Conservation (phyloP, 2,329 filamentous ascomycete species). For the Sclerotiophoma versabilis region DNA sequence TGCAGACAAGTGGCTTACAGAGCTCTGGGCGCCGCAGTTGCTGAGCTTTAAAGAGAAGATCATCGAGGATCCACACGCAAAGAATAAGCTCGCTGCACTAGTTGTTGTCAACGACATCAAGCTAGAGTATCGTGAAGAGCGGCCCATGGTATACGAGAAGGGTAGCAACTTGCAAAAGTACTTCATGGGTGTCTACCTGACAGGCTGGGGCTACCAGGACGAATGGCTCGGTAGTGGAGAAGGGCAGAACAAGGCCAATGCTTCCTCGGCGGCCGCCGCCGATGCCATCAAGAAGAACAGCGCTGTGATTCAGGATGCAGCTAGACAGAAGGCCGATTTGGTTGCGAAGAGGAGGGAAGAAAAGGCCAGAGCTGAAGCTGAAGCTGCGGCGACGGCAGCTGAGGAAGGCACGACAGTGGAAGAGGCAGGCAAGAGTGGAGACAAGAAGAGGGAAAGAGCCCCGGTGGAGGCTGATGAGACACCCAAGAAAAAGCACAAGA, state of each 20-base stretch:
- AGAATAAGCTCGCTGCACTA: slow-evolving; percentile 48
- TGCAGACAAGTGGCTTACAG: slow-evolving; percentile 74
- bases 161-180: slow-evolving; percentile 63
- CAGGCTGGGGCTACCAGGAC: slow-evolving; percentile 71
- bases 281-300: slow-evolving; percentile 62
- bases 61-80: slow-evolving; percentile 49
- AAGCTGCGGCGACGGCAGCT: slow-evolving; percentile 8
- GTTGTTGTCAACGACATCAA: slow-evolving; percentile 45
- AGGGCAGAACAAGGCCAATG: slow-evolving; percentile 72
- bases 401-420: background rate
- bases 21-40: slow-evolving; percentile 68
- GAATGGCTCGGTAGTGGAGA: slow-evolving; percentile 69
- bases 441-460: slow-evolving; percentile 11
- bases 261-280: slow-evolving; percentile 70
- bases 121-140: slow-evolving; percentile 59
- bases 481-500: slow-evolving; percentile 12
- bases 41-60: slow-evolving; percentile 38
- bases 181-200: slow-evolving; percentile 69
- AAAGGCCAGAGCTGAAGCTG: slow-evolving; percentile 19
- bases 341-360: slow-evolving; percentile 26
- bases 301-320: slow-evolving; percentile 22
- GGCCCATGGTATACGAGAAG: slow-evolving; percentile 57
- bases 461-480: background rate
- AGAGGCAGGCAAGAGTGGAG: background rate
- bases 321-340: slow-evolving; percentile 33